These are phyloP conservation scores for Erodium trifolium DNA, from an alignment of 441 rosid species.

Conservation along the genomic window DNA sequence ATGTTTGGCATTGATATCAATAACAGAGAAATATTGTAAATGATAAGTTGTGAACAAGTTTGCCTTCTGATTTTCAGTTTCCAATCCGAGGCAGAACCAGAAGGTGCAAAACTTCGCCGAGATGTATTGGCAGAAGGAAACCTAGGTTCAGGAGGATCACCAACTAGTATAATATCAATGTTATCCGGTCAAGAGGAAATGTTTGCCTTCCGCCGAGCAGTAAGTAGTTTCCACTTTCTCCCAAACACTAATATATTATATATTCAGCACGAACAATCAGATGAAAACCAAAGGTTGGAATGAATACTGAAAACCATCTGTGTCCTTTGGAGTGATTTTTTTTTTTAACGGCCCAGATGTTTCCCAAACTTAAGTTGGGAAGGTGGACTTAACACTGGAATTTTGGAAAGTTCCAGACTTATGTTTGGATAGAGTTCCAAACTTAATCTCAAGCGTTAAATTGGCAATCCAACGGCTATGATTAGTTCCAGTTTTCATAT, in stretches of 20 bases:
- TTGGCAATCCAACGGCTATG: not conserved
- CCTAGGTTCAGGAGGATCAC: slow-evolving; percentile 59
- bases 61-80: slow-evolving; percentile 39
- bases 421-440: too few relatives aligned
- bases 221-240: slow-evolving; percentile 31
- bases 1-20: not conserved
- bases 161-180: slow-evolving; percentile 60
- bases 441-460: too few relatives aligned
- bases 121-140: slow-evolving; percentile 67
- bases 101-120: slow-evolving; percentile 67
- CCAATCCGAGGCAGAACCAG: slow-evolving; percentile 85
- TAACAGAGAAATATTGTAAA: not conserved
- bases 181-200: slow-evolving; percentile 80
- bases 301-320: too few relatives aligned
- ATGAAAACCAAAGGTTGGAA: too few relatives aligned
- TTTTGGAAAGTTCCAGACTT: too few relatives aligned
- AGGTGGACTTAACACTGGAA: too few relatives aligned
- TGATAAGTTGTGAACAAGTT: slow-evolving; percentile 10
- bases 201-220: slow-evolving; percentile 90
- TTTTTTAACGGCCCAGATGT: too few relatives aligned
- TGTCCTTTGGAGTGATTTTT: too few relatives aligned
- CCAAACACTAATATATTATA: not conserved
- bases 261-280: too few relatives aligned
- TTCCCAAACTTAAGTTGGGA: too few relatives aligned
- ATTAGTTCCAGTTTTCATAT: too few relatives aligned